phyloP scores from a whole-genome alignment of 192 early-diverging fungal species.

The Anaeromyces robustus region DNA sequence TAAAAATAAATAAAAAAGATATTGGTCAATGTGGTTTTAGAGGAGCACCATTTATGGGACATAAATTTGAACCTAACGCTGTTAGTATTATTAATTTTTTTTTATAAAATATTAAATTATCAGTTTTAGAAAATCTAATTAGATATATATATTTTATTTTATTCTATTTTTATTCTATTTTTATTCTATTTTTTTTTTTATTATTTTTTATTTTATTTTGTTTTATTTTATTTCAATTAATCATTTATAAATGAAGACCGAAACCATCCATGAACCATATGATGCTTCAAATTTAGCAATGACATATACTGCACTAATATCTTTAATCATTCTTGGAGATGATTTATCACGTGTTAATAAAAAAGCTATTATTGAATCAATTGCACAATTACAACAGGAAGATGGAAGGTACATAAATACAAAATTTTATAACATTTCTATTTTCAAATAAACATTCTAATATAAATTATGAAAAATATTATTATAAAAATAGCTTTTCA shows the following conservation, averaged over 20 bases:
- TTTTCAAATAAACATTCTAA: no score
- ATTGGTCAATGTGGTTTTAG: slow-evolving; percentile 47
- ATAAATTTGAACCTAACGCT: slow-evolving; percentile 21
- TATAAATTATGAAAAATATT: background rate
- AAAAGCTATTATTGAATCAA: slow-evolving; percentile 35
- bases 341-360: slow-evolving; percentile 69
- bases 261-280: slow-evolving; percentile 9
- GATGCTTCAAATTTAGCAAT: slow-evolving; percentile 51
- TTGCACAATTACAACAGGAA: slow-evolving; percentile 51
- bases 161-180: no score
- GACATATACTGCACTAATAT: slow-evolving; percentile 81
- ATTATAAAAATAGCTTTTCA: slow-evolving; percentile 29
- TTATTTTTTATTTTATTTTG: no score
- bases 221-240: no score
- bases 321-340: slow-evolving; percentile 73
- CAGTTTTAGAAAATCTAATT: no score
- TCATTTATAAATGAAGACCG: background rate
- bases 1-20: slow-evolving; percentile 6
- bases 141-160: no score
- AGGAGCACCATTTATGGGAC: slow-evolving; percentile 51
- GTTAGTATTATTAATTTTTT: slow-evolving; percentile 14
- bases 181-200: no score
- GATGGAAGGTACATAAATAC: slow-evolving; percentile 46
- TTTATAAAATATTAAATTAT: no score
- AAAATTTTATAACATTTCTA: no score